phyloP scores from a whole-genome alignment of 257 asterid species.

The Buddleja alternifolia region DNA sequence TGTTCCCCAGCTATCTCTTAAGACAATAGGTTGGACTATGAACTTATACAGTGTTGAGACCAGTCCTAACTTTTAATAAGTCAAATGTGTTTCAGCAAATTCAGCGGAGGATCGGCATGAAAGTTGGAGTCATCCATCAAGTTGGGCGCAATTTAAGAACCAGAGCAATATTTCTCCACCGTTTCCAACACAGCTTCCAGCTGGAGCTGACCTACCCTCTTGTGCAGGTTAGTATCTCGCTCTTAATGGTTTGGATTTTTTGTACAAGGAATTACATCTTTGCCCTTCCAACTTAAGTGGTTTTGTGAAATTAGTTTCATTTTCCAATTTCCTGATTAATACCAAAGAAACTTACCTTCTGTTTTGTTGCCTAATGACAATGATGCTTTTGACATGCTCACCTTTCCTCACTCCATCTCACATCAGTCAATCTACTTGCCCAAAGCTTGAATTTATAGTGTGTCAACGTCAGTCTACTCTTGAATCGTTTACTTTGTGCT shows the following conservation, averaged over 20 bases:
- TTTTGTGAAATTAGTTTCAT: neutral
- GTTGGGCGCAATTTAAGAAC: slow-evolving; percentile 60
- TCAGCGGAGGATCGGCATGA: slow-evolving; percentile 59
- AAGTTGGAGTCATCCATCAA: slow-evolving; percentile 53
- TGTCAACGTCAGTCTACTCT: slow-evolving; percentile 13
- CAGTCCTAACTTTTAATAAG: slow-evolving; percentile 26
- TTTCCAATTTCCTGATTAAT: neutral
- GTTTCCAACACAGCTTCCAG: slow-evolving; percentile 86
- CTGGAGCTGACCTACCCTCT: slow-evolving; percentile 93
- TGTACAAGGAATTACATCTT: neutral
- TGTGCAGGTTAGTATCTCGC: slow-evolving; percentile 67
- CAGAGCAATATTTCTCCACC: slow-evolving; percentile 57
- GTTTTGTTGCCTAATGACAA: neutral
- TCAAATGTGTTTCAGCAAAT: slow-evolving; percentile 50
- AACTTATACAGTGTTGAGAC: slow-evolving; percentile 18
- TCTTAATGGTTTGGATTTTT: slow-evolving; percentile 10
- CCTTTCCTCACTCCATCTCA: too few species aligned
- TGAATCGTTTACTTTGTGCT: neutral
- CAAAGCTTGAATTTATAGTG: too few species aligned
- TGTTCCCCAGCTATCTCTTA: slow-evolving; percentile 19
- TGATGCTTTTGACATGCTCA: slow-evolving; percentile 19
- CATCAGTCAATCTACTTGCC: too few species aligned
- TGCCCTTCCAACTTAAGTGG: neutral
- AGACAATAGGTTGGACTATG: slow-evolving; percentile 2
- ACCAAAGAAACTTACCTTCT: neutral